Conservation (phyloP, 1,284 basidiomycete genomes). For the Somion occarium region DNA sequence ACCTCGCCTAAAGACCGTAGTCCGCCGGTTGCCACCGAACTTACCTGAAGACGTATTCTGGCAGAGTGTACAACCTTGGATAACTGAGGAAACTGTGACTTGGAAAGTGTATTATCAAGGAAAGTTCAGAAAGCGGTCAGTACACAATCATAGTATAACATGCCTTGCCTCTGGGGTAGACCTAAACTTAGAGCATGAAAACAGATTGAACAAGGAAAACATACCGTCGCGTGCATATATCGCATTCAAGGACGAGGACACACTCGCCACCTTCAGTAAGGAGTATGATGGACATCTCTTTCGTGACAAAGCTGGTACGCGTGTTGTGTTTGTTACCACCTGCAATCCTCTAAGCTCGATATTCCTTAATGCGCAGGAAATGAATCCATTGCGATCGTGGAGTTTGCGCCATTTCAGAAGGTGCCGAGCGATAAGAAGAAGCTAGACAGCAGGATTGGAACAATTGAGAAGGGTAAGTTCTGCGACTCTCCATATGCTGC, state of each 20-base stretch:
- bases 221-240: slow-evolving; percentile 89
- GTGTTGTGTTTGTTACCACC: neutral
- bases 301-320: slow-evolving; percentile 82
- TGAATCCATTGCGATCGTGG: slow-evolving; percentile 85
- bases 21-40: slow-evolving; percentile 87
- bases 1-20: slow-evolving; percentile 77
- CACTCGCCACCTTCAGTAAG: slow-evolving; percentile 71
- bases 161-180: neutral
- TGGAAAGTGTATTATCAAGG: slow-evolving; percentile 72
- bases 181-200: neutral
- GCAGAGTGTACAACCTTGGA: slow-evolving; percentile 85
- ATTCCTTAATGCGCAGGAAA: slow-evolving; percentile 58
- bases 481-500: neutral
- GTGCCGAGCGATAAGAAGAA: slow-evolving; percentile 73
- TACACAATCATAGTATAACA: slow-evolving; percentile 12
- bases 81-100: slow-evolving; percentile 64
- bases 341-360: neutral
- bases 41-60: slow-evolving; percentile 92
- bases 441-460: slow-evolving; percentile 61
- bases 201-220: slow-evolving; percentile 75
- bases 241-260: slow-evolving; percentile 75
- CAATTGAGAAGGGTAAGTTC: slow-evolving; percentile 68
- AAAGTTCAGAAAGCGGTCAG: slow-evolving; percentile 69
- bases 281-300: slow-evolving; percentile 93
- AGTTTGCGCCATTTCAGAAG: slow-evolving; percentile 93